Evolutionary conservation across 257 asterid species (phyloP).

Genomic region (Przewalskia tangutica): DNA sequence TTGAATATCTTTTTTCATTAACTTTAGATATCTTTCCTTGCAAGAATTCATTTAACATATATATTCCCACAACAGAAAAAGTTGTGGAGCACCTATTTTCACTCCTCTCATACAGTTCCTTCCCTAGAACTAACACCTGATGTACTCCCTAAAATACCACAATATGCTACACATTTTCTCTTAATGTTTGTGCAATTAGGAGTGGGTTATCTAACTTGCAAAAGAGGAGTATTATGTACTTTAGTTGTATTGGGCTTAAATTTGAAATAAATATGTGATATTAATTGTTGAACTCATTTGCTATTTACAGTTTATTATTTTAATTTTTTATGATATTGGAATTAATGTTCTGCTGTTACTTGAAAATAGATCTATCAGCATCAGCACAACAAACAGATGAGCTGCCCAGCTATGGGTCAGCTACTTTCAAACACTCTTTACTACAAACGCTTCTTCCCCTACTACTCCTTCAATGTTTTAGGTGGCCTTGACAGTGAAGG

Average conservation of each 20-base stretch:
- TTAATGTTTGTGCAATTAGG: not conserved
- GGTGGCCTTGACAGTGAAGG: constrained; percentile 97
- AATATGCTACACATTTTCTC: not conserved
- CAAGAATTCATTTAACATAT: not conserved
- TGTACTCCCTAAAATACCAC: not conserved
- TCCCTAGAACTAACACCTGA: not conserved
- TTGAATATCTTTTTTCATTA: not conserved
- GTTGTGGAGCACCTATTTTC: not conserved
- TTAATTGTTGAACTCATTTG: not conserved
- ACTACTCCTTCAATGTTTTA: constrained; percentile 77
- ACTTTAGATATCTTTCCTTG: not conserved
- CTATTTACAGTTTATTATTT: not conserved
- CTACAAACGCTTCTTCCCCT: constrained; percentile 87
- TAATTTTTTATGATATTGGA: not conserved
- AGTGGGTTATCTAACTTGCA: not conserved
- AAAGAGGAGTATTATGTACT: constrained; percentile 16
- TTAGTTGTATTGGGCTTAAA: constrained; percentile 11
- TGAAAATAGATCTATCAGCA: constrained; percentile 61
- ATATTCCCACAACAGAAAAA: not conserved
- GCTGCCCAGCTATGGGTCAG: constrained; percentile 98
- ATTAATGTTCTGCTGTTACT: not conserved
- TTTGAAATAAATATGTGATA: not conserved
- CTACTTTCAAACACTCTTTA: constrained; percentile 78
- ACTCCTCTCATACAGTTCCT: not conserved
- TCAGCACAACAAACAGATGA: constrained; percentile 95